These are phyloP conservation scores for Chytriomyces sp. DNA, from an alignment of 192 early-diverging fungal genomes.

Conservation along the genomic window DNA sequence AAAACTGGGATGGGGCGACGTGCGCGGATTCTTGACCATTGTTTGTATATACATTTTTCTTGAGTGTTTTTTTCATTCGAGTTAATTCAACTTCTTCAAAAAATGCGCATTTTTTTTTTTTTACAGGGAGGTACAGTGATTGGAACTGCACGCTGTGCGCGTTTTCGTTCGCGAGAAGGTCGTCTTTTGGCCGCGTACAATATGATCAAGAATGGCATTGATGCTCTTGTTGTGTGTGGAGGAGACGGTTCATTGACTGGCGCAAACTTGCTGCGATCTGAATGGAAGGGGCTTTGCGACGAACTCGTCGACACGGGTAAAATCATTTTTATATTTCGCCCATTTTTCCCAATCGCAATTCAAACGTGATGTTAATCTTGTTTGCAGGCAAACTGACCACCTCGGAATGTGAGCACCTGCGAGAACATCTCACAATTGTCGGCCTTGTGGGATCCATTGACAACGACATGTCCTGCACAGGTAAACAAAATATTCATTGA, in stretches of 20 bases:
- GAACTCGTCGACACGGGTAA: slow-evolving; percentile 67
- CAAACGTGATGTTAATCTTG: too few species aligned
- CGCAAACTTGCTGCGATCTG: slow-evolving; percentile 86
- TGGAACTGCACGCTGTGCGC: slow-evolving; percentile 88
- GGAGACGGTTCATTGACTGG: slow-evolving; percentile 98
- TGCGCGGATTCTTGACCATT: slow-evolving; percentile 81
- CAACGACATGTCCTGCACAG: slow-evolving; percentile 78
- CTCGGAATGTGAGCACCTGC: slow-evolving; percentile 64
- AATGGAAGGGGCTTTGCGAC: slow-evolving; percentile 85
- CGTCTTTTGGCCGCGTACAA: slow-evolving; percentile 82
- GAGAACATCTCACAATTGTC: slow-evolving; percentile 84
- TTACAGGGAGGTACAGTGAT: slow-evolving; percentile 94
- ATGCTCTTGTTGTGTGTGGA: slow-evolving; percentile 93
- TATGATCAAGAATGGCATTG: slow-evolving; percentile 89
- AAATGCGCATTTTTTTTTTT: background rate
- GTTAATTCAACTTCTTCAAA: too few species aligned
- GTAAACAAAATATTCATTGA: too few species aligned
- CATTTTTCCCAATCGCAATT: too few species aligned
- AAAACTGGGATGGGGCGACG: slow-evolving; percentile 86
- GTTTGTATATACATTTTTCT: slow-evolving; percentile 50
- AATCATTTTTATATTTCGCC: background rate
- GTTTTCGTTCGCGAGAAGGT: slow-evolving; percentile 84
- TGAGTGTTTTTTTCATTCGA: too few species aligned
- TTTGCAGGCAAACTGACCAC: slow-evolving; percentile 55
- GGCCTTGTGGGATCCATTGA: slow-evolving; percentile 97